A percentile compares a stretch with the other conserved stretches of the same genome.
These are phyloP conservation scores for Diphasiastrum complanatum DNA, from an alignment of 83 land plant species.

Conservation along the genomic window DNA sequence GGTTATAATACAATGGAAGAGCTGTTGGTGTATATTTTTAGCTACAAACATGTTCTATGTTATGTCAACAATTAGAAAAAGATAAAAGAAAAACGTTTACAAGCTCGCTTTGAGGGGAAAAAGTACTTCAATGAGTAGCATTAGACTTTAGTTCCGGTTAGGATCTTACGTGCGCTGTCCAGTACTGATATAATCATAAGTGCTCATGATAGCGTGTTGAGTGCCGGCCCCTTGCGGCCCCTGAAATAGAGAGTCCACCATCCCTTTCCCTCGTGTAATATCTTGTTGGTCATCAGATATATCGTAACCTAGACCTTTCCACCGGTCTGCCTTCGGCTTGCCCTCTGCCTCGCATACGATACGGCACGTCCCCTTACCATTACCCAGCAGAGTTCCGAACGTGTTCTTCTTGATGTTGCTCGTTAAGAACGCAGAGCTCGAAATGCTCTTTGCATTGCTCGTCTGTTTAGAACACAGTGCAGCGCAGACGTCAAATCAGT, in stretches of 20 bases:
- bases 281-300: constrained; percentile 92
- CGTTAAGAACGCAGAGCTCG: constrained; percentile 31
- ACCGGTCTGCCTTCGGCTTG: constrained; percentile 47
- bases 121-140: background rate
- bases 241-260: constrained; percentile 87
- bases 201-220: constrained; percentile 68
- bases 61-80: too few relatives aligned
- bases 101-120: too few relatives aligned
- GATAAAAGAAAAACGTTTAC: too few relatives aligned
- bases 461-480: too few relatives aligned
- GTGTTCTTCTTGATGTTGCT: constrained; percentile 16
- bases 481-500: too few relatives aligned
- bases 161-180: constrained; percentile 63
- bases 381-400: background rate
- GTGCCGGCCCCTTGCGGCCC: constrained; percentile 77
- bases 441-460: constrained; percentile 6
- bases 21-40: too few relatives aligned
- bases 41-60: too few relatives aligned
- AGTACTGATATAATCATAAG: constrained; percentile 81
- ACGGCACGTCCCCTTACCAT: constrained; percentile 36
- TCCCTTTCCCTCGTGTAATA: constrained; percentile 84
- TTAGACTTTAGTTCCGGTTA: background rate
- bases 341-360: constrained; percentile 48
- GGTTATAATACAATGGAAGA: background rate
- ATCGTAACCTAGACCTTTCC: constrained; percentile 76